phyloP scores from a whole-genome alignment of 768 basidiomycete species.

The Tulasnella sp. region DNA sequence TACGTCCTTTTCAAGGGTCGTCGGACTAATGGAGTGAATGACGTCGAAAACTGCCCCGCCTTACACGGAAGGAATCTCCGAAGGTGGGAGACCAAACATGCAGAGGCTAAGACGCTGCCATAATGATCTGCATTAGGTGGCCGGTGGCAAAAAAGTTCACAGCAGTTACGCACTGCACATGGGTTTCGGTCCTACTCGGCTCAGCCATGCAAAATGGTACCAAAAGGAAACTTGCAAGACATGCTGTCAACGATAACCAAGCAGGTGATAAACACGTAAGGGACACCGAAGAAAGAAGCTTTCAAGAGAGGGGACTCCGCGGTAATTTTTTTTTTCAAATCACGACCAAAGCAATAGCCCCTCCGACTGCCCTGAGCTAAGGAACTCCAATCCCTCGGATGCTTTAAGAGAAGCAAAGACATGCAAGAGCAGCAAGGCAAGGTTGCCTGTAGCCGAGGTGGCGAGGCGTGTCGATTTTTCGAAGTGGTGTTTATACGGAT shows the following conservation, averaged over 20 bases:
- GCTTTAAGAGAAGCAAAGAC: not conserved
- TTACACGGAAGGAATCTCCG: not conserved
- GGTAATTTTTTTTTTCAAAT: not conserved
- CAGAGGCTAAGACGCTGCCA: not conserved
- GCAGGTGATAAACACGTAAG: slow-evolving; percentile 2
- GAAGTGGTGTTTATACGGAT: not conserved
- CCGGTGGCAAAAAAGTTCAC: not conserved
- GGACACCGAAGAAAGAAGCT: not conserved
- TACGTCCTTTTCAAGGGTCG: not conserved
- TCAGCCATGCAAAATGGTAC: not conserved
- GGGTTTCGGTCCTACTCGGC: not conserved
- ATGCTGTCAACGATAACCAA: not conserved
- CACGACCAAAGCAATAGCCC: not conserved
- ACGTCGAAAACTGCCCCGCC: not conserved
- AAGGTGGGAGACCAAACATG: not conserved
- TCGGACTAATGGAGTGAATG: not conserved
- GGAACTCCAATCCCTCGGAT: not conserved
- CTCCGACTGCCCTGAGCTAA: not conserved
- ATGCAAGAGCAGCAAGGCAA: not conserved
- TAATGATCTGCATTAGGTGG: not conserved
- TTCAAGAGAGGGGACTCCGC: not conserved
- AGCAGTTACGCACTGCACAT: not conserved
- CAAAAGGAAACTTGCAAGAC: not conserved
- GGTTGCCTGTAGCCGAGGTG: not conserved
- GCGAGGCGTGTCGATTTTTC: not conserved